These are phyloP conservation scores for Gossypioides kirkii DNA, from an alignment of 345 rosid species.

Conservation along the genomic window DNA sequence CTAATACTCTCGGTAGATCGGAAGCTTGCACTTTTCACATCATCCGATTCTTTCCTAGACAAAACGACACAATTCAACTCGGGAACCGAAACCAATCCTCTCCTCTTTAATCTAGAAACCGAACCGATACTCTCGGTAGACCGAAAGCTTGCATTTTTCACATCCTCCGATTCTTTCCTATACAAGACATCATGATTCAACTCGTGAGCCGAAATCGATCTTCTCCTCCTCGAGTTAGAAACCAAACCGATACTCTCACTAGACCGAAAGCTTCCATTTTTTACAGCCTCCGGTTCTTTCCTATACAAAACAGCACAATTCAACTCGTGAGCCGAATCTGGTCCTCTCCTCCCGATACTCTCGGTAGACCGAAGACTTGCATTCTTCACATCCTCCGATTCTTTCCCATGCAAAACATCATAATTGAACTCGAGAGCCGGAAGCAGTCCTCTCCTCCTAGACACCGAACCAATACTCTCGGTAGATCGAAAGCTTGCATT, in stretches of 20 bases:
- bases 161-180: slow-evolving; percentile 45
- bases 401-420: slow-evolving; percentile 40
- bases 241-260: slow-evolving; percentile 49
- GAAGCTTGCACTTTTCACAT: slow-evolving; percentile 51
- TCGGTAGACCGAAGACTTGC: slow-evolving; percentile 70
- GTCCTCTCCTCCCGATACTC: slow-evolving; percentile 36
- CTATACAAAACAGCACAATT: slow-evolving; percentile 36
- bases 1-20: slow-evolving; percentile 60
- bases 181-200: slow-evolving; percentile 37
- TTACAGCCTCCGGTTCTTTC: slow-evolving; percentile 44
- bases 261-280: slow-evolving; percentile 60
- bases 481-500: slow-evolving; percentile 62
- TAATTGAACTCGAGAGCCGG: slow-evolving; percentile 83
- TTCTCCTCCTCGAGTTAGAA: slow-evolving; percentile 38
- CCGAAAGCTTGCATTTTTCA: slow-evolving; percentile 51
- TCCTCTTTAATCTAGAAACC: slow-evolving; percentile 37
- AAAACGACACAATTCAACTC: slow-evolving; percentile 46
- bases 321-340: slow-evolving; percentile 71
- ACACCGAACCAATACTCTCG: slow-evolving; percentile 47
- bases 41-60: slow-evolving; percentile 47
- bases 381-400: slow-evolving; percentile 39
- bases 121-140: slow-evolving; percentile 57
- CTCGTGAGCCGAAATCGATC: slow-evolving; percentile 68
- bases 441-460: slow-evolving; percentile 35
- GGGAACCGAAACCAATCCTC: slow-evolving; percentile 55